These are phyloP conservation scores for Aspergillus ruber DNA, from an alignment of 2,329 filamentous ascomycete genomes.

Conservation along the genomic window DNA sequence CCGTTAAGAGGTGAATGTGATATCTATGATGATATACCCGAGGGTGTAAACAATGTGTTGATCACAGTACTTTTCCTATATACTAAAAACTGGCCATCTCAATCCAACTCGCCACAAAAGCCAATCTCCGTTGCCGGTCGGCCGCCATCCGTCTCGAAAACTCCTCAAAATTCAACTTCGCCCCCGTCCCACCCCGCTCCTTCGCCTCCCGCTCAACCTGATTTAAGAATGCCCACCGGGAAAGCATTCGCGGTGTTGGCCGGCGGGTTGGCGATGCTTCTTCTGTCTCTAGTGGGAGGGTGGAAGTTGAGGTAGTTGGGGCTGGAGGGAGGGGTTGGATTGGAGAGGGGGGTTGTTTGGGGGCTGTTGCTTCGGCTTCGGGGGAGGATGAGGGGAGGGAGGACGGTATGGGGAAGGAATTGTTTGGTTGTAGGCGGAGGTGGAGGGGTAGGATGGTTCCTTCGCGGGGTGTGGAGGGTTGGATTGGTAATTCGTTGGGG, in stretches of 20 bases:
- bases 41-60: too few relatives aligned
- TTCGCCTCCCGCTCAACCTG: slow-evolving; percentile 62
- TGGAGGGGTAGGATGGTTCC: slow-evolving; percentile 22
- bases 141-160: slow-evolving; percentile 69
- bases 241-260: slow-evolving; percentile 34
- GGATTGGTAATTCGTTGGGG: slow-evolving; percentile 28
- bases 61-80: neutral
- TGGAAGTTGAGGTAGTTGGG: slow-evolving; percentile 10
- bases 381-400: slow-evolving; percentile 24
- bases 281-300: slow-evolving; percentile 8
- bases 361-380: slow-evolving; percentile 28
- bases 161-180: slow-evolving; percentile 69
- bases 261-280: slow-evolving; percentile 12
- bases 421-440: slow-evolving; percentile 35
- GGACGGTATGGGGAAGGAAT: slow-evolving; percentile 26
- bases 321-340: slow-evolving; percentile 26
- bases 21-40: too few relatives aligned
- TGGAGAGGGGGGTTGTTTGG: slow-evolving; percentile 27
- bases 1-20: too few relatives aligned
- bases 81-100: slow-evolving; percentile 59
- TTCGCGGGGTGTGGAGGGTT: slow-evolving; percentile 7
- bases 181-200: slow-evolving; percentile 65
- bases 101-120: slow-evolving; percentile 86
- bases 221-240: slow-evolving; percentile 49
- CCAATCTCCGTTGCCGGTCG: slow-evolving; percentile 61